Evolutionary conservation across 805 yeast genomes (phyloP).

Genomic region (Kluyveromyces wickerhamii): DNA sequence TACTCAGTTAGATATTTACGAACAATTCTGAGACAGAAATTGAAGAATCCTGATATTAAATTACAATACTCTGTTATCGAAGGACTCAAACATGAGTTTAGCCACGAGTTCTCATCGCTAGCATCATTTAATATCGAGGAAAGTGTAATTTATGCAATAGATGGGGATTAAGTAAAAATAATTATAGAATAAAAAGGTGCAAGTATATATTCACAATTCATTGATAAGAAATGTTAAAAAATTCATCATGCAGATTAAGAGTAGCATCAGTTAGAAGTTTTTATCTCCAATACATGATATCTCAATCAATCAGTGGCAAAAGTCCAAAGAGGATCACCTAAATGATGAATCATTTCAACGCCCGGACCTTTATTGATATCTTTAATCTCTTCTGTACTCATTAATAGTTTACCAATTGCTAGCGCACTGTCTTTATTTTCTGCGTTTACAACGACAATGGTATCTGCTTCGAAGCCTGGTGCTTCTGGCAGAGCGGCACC

Average conservation of each 20-base stretch:
- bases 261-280: too few relatives aligned
- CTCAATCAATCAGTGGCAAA: slow-evolving; percentile 38
- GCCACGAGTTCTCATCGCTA: slow-evolving; percentile 17
- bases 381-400: slow-evolving; percentile 88
- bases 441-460: slow-evolving; percentile 77
- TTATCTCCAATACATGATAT: background rate
- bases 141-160: background rate
- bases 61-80: slow-evolving; percentile 8
- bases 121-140: slow-evolving; percentile 8
- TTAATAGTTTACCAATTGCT: slow-evolving; percentile 79
- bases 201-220: too few relatives aligned
- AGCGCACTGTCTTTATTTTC: slow-evolving; percentile 89
- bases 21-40: slow-evolving; percentile 7
- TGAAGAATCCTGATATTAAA: slow-evolving; percentile 4
- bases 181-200: too few relatives aligned
- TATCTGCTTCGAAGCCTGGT: slow-evolving; percentile 44
- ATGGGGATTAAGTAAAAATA: too few relatives aligned
- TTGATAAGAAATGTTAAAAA: too few relatives aligned
- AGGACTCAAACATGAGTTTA: slow-evolving; percentile 9
- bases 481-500: slow-evolving; percentile 81
- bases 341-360: slow-evolving; percentile 69
- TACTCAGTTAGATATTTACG: slow-evolving; percentile 21
- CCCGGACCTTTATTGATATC: slow-evolving; percentile 81
- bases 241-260: too few relatives aligned
- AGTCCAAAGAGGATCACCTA: slow-evolving; percentile 87